Evolutionary conservation across 371 early-diverging fungal genomes (phyloP), one percentile per base, ranked within the genome.

Genomic region (Syncephalastrum monosporum): DNA sequence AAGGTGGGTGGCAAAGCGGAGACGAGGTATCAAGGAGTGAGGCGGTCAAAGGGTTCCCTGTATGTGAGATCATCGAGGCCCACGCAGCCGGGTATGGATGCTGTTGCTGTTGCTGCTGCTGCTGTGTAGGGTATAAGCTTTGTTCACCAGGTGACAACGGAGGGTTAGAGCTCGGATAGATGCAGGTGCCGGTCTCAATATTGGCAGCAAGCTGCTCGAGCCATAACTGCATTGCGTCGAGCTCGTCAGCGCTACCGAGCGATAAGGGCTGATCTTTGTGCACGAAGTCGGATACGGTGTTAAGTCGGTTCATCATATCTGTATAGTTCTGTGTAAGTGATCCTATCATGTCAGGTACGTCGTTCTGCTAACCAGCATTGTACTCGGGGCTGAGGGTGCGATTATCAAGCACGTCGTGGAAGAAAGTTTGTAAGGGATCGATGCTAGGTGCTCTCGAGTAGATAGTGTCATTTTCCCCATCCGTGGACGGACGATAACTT

Each of bases 191-290:
- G 24, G 67, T 74, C 51, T 60, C 70, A 50, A 69, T 79, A 54
- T 70, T 77, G 47, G 69, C 72, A 23, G 74, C 73, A 1, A 79
- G 52, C 48, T 79, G 75, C 45, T 75, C 75, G 6, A 79, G 63
- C 84, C 82, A 84, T 13, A 67, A 66, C 29, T 71, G 79, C 23
- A 81, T 55, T 0, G 69, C 63, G 46, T 72, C 68, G 15, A 79
- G 60, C 15, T 81, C 71, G 12, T 76, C 69, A 19, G 67, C 63
- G 17, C 66, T 53, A n/a, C 67, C 65, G 19, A 68, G 53, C 16
- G 79, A 75, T 45, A 33, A 6, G 12, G 38, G 38, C 2, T 33
- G 38, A 33, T 33, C 38, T 33, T 33, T 33, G 38, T 33, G 38
- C 8, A 33, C 38, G 2, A 33, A 10, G 38, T 33, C 38, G 38